These are phyloP conservation scores for Exutisphaerella laricina DNA, from an alignment of 2,329 filamentous ascomycete genomes.

Conservation along the genomic window DNA sequence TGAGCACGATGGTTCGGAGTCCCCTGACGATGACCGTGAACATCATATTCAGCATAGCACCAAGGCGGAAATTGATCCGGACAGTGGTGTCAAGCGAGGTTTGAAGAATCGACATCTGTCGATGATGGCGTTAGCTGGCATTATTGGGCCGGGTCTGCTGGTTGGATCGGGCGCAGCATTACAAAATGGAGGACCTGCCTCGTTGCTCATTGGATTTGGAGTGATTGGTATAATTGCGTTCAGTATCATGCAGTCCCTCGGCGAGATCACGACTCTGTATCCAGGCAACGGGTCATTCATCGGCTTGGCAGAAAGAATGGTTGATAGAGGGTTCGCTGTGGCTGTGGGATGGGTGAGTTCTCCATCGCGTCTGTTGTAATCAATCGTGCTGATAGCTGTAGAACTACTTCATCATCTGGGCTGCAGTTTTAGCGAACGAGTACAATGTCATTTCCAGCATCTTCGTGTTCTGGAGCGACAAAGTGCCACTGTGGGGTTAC, in stretches of 20 bases:
- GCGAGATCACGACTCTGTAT: constrained; percentile 68
- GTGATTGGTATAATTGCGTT: constrained; percentile 64
- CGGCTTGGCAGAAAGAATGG: constrained; percentile 63
- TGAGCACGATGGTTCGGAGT: constrained; percentile 2
- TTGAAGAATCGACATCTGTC: constrained; percentile 62
- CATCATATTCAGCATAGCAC: not conserved
- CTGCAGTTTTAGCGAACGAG: constrained; percentile 61
- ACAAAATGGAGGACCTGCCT: constrained; percentile 62
- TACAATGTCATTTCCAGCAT: constrained; percentile 65
- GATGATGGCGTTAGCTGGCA: constrained; percentile 50
- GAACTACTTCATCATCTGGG: constrained; percentile 68
- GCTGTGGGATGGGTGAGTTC: constrained; percentile 66
- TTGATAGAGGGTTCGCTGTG: constrained; percentile 63
- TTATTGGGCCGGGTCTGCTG: constrained; percentile 64
- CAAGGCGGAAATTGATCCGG: constrained; percentile 44
- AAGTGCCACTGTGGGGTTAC: constrained; percentile 38
- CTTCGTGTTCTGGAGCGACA: constrained; percentile 59
- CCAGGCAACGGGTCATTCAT: constrained; percentile 67
- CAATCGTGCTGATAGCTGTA: too few species aligned
- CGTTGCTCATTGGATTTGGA: constrained; percentile 66
- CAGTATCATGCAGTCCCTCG: constrained; percentile 66
- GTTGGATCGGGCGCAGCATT: constrained; percentile 67
- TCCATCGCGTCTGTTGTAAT: too few species aligned
- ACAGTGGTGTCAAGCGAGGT: constrained; percentile 62
- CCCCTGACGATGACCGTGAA: constrained; percentile 5